Base-by-base conservation (phyloP, 176 grass and related monocot genomes). In the Lolium rigidum region DNA sequence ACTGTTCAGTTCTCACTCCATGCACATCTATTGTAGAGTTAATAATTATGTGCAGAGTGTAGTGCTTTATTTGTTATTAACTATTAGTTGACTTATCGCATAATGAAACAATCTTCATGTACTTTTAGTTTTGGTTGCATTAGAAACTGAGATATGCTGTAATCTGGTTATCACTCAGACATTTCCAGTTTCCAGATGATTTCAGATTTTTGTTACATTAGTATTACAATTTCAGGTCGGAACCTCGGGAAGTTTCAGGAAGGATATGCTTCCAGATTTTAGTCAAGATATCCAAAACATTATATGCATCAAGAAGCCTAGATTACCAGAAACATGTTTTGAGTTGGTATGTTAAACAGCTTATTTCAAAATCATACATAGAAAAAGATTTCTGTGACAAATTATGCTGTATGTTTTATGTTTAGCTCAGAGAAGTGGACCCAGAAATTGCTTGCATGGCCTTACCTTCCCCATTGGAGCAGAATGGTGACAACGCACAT, bases 281-380 rank as follows among this genome's bases (percentile, higher is more conserved):
- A 76, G 67, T 57, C 58, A 74, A 80, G 82, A 89, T 56, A 56
- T 85, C 60, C 69, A 68, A 13, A 64, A 69, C 48, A 50, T 68
- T 57, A 76, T 89, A 54, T 18, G 21, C 10, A 47, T 74, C 13
- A 89, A 85, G 69, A 85, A 85, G 67, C 9, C 49, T 81, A 18
- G 59, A 46, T 66, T 85, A 50, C 82, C 82, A 26, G 68, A 81
- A 81, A 66, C 69, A 81, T 89, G 76, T 57, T 79, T 89, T 80
- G 66, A 85, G 69, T 24, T 89, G 83, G 88, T 89, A 89, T 41
- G 77, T 35, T 35, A 35, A 35, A 35, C 31, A 28, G 12, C 11
- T 48, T 47, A 76, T 31, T 3, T 77, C 6, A 58, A n/a, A 46
- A 76, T 68, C 76, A 56, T 37, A 9, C 82, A 64, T 64, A 28